Conservation (phyloP, 2,329 filamentous ascomycete species). For the Daldinia sp. region DNA sequence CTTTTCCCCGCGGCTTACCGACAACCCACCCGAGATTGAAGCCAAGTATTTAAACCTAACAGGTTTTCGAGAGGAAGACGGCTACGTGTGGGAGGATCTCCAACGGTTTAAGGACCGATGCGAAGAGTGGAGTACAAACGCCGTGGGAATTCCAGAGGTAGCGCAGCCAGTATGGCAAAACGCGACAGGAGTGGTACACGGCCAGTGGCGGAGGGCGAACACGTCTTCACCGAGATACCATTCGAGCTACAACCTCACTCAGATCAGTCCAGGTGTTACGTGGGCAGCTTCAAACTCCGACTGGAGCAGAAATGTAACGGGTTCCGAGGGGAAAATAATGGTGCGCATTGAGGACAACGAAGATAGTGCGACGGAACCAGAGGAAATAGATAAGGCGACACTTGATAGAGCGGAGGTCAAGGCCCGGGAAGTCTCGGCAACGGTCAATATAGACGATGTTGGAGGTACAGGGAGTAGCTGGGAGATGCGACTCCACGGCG, state of each 20-base stretch:
- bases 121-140: constrained; percentile 65
- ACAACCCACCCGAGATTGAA: constrained; percentile 43
- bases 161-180: constrained; percentile 73
- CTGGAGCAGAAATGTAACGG: constrained; percentile 85
- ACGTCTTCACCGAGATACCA: constrained; percentile 56
- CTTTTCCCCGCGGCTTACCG: constrained; percentile 57
- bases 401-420: constrained; percentile 57
- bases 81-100: constrained; percentile 80
- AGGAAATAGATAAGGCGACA: constrained; percentile 49
- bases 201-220: constrained; percentile 74
- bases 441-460: constrained; percentile 76
- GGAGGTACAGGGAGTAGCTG: constrained; percentile 75
- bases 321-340: constrained; percentile 71
- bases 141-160: constrained; percentile 53
- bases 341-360: constrained; percentile 70
- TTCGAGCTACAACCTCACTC: constrained; percentile 68
- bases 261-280: constrained; percentile 69
- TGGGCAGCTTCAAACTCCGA: constrained; percentile 67
- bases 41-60: constrained; percentile 72
- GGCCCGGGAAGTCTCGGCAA: constrained; percentile 73
- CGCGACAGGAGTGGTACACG: constrained; percentile 77
- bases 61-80: constrained; percentile 77
- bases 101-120: constrained; percentile 71
- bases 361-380: constrained; percentile 53
- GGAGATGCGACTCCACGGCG: constrained; percentile 81